Evolutionary conservation across 768 basidiomycete genomes (phyloP).

Genomic region (Podaxis sp.): DNA sequence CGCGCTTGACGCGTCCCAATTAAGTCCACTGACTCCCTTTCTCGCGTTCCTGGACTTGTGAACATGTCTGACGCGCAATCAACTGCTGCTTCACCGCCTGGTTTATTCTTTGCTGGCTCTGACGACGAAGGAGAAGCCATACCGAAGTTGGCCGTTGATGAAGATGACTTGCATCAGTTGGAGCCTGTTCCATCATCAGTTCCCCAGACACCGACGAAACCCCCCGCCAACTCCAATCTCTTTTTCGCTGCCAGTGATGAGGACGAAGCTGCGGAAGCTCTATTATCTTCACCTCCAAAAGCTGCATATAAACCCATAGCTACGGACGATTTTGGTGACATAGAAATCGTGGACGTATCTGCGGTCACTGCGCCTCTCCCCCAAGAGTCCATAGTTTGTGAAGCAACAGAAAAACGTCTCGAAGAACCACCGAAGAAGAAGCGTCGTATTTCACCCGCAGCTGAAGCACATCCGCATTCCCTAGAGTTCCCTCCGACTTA

Average conservation of each 20-base stretch:
- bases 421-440: conserved; percentile 55
- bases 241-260: conserved; percentile 28
- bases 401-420: conserved; percentile 20
- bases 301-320: conserved; percentile 9
- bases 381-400: conserved; percentile 37
- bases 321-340: conserved; percentile 30
- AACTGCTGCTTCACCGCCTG: conserved; percentile 31
- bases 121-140: conserved; percentile 41
- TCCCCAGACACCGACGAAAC: conserved; percentile 20
- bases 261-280: conserved; percentile 27
- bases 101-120: conserved; percentile 61
- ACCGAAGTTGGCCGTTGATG: conserved; percentile 9
- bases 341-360: conserved; percentile 26
- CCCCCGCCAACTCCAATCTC: conserved; percentile 21
- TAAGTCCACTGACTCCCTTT: conserved; percentile 23
- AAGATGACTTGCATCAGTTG: conserved; percentile 13
- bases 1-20: conserved; percentile 37
- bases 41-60: conserved; percentile 15
- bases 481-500: conserved; percentile 39
- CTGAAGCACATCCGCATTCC: conserved; percentile 17
- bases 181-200: conserved; percentile 9
- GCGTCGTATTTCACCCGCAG: conserved; percentile 18
- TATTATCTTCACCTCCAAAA: conserved; percentile 7
- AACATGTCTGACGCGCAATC: conserved; percentile 28
- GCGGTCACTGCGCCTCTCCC: background rate